Conservation (phyloP, 768 basidiomycete species). For the Coprinopsis cinerea region DNA sequence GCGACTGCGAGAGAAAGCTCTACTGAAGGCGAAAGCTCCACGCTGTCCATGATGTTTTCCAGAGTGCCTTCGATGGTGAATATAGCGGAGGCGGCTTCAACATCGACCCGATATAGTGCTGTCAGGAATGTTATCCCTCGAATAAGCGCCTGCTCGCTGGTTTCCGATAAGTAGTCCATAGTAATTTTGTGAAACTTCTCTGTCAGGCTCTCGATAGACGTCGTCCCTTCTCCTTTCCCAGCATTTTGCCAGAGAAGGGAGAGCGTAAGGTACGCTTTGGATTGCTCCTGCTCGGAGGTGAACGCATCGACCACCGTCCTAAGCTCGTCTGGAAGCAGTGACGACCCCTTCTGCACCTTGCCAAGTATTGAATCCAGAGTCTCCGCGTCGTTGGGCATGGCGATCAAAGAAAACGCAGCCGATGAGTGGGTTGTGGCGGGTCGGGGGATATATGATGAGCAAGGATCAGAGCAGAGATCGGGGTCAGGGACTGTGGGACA, state of each 20-base stretch:
- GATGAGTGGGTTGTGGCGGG: not conserved
- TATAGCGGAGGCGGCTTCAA: constrained; percentile 57
- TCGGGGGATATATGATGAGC: not conserved
- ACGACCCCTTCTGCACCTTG: not conserved
- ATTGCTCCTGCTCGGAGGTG: constrained; percentile 28
- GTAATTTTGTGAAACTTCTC: constrained; percentile 47
- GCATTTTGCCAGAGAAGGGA: constrained; percentile 63
- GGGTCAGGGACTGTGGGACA: constrained; percentile 1
- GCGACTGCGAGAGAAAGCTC: constrained; percentile 56
- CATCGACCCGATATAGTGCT: constrained; percentile 84
- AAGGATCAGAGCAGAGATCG: not conserved
- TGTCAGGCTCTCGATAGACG: constrained; percentile 43
- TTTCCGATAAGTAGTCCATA: constrained; percentile 45
- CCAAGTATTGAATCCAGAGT: not conserved
- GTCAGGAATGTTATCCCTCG: constrained; percentile 59
- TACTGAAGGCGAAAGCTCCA: constrained; percentile 54
- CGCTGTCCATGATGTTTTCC: constrained; percentile 60
- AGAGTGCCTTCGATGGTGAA: constrained; percentile 58
- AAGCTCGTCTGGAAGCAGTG: constrained; percentile 32
- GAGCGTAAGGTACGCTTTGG: constrained; percentile 67
- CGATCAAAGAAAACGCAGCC: not conserved
- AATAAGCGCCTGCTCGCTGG: constrained; percentile 46
- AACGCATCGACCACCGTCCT: not conserved
- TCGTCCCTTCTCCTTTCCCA: constrained; percentile 24
- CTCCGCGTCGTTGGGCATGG: not conserved